Evolutionary conservation across 2,329 filamentous ascomycete species (phyloP), one percentile per base, ranked within the genome.

Genomic region (Passalora sequoiae): DNA sequence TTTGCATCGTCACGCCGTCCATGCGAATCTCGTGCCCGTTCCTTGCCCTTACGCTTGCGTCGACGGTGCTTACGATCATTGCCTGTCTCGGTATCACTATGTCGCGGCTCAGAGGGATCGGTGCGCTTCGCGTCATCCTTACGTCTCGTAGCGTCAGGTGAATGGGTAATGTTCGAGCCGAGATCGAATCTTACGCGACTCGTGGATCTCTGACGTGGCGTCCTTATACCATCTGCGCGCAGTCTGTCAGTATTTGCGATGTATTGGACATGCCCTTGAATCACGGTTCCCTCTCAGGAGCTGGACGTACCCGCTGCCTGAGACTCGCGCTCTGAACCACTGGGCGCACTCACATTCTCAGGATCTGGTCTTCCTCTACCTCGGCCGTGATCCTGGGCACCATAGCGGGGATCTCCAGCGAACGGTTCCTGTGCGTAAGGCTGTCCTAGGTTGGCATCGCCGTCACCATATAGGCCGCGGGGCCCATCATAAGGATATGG

Each of bases 341-440:
- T 45, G 37, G 55, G 53, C 49, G 50, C 58, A 74, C 71, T 74
- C 70, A 74, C 71, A 72, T 74, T 69, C 60, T 56, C 64, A 59
- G 51, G 65, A 43, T 57, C 50, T 51, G 38, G 27, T 44, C 51
- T 51, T 42, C 54, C 54, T 56, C 54, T 51, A 38, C 57, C 52
- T 45, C 43, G 37, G 20, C 35, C 38, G 45, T 41, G 43, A 10
- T 49, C 51, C 20, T 48, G 50, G 43, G 62, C 33, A 28, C 47
- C 45, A 48, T 59, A 60, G 13, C 60, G 58, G 21, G 52, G 35
- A 40, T 62, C 60, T 33, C 57, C 60, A 15, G 55, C 60, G 38
- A 57, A 63, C 2, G 59, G 58, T 12, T 64, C 61, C 35, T 56
- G 51, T 2, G 54, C 56, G 33, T 60, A 59, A 8, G 57, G 55